These are phyloP conservation scores for Cyclaneusma minus DNA, from an alignment of 2,329 filamentous ascomycete genomes.

Conservation along the genomic window DNA sequence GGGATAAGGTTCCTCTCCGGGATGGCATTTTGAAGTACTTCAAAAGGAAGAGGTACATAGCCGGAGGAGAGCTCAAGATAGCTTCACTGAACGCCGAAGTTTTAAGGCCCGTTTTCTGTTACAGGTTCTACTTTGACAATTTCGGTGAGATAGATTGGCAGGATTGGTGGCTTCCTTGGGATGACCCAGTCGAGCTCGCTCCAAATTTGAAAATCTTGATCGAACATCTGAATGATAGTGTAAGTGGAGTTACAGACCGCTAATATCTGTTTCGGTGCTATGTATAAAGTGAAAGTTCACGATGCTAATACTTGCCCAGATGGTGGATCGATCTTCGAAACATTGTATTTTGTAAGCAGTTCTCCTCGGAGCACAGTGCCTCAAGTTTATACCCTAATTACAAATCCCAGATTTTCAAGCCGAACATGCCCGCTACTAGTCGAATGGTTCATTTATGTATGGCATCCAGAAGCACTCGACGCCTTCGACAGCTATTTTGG, in stretches of 20 bases:
- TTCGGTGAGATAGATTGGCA: constrained; percentile 4
- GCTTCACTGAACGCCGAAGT: constrained; percentile 1
- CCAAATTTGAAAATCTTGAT: constrained; percentile 4
- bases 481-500: constrained; percentile 11
- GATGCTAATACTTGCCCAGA: constrained; percentile 4
- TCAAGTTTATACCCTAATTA: not conserved
- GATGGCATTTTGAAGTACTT: constrained; percentile 1
- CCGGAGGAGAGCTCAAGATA: not conserved
- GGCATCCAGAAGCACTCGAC: constrained; percentile 10
- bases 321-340: constrained; percentile 8
- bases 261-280: no score
- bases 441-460: constrained; percentile 9
- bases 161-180: constrained; percentile 3
- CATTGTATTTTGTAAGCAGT: constrained; percentile 9
- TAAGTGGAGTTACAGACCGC: not conserved
- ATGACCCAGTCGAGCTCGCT: constrained; percentile 4
- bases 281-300: no score
- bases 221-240: constrained; percentile 7
- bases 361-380: no score
- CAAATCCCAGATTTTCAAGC: constrained; percentile 7
- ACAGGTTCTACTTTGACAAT: constrained; percentile 1
- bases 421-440: constrained; percentile 9
- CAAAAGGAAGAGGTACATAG: not conserved
- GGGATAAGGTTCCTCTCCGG: constrained; percentile 1
- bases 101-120: constrained; percentile 2